Conservation (phyloP, 148 eudicot species). For the Silene latifolia region DNA sequence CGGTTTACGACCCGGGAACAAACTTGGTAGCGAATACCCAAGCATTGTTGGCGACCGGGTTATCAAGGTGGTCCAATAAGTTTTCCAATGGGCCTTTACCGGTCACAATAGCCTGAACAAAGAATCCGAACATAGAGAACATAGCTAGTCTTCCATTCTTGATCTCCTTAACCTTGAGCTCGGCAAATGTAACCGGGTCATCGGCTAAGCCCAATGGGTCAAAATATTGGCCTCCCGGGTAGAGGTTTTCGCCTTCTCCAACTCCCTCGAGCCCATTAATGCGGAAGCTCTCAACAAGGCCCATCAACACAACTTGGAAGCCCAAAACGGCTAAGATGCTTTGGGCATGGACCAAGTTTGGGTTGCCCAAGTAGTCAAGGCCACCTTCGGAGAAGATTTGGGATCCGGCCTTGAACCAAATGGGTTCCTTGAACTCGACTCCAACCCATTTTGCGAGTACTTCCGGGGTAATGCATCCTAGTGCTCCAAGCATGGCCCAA, state of each 20-base stretch:
- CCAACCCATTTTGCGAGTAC: constrained; percentile 73
- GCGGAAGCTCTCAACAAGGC: constrained; percentile 79
- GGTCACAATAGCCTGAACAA: constrained; percentile 81
- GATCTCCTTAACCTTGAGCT: constrained; percentile 86
- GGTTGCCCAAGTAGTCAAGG: constrained; percentile 82
- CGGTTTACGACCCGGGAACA: constrained; percentile 56
- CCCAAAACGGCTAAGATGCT: constrained; percentile 76
- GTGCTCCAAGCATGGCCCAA: constrained; percentile 90
- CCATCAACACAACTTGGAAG: constrained; percentile 75
- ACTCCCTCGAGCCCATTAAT: constrained; percentile 75
- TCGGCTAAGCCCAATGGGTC: constrained; percentile 83
- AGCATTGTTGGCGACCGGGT: constrained; percentile 91
- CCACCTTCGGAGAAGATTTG: constrained; percentile 88
- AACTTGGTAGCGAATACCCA: constrained; percentile 86
- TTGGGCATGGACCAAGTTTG: constrained; percentile 81
- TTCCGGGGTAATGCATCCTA: constrained; percentile 83
- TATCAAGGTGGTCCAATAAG: constrained; percentile 76
- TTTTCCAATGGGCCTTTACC: constrained; percentile 84
- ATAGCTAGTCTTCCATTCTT: constrained; percentile 82
- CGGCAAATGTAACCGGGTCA: constrained; percentile 74
- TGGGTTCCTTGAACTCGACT: constrained; percentile 78
- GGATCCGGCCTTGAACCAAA: constrained; percentile 89
- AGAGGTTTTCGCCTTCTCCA: constrained; percentile 74
- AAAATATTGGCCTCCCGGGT: constrained; percentile 80
- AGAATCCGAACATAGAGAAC: constrained; percentile 92